Evolutionary conservation across 1,284 basidiomycete genomes (phyloP).

Genomic region (Neolentinus lepideus): DNA sequence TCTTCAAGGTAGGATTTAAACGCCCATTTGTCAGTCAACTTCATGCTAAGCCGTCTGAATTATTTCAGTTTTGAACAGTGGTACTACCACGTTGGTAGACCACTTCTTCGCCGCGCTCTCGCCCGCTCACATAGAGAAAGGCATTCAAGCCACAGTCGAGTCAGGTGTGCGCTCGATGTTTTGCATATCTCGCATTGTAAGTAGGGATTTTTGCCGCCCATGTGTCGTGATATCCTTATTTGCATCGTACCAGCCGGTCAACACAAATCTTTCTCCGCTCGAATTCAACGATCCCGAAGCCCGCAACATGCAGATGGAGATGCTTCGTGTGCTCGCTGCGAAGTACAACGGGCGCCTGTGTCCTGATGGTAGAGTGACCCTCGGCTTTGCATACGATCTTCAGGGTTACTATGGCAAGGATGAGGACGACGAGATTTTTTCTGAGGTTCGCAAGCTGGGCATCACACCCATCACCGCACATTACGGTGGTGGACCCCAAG

Average conservation of each 20-base stretch:
- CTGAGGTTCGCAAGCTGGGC: neutral
- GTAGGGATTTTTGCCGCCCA: constrained; percentile 9
- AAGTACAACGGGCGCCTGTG: constrained; percentile 18
- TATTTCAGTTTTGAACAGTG: constrained; percentile 18
- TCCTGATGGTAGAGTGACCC: constrained; percentile 23
- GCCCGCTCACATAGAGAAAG: constrained; percentile 21
- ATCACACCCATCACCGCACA: constrained; percentile 6
- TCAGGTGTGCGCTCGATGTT: constrained; percentile 23
- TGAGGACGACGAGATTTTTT: constrained; percentile 3
- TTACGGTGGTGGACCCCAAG: constrained; percentile 5
- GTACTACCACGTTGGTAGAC: constrained; percentile 26
- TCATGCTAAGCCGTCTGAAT: neutral
- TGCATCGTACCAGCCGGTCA: neutral
- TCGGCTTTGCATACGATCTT: constrained; percentile 20
- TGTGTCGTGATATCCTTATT: neutral
- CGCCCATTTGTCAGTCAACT: constrained; percentile 19
- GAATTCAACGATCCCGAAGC: constrained; percentile 19
- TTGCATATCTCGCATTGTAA: constrained; percentile 20
- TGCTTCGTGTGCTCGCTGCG: constrained; percentile 19
- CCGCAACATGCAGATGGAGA: constrained; percentile 20
- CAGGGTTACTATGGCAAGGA: constrained; percentile 3
- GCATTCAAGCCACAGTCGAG: constrained; percentile 19
- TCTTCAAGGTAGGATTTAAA: constrained; percentile 19
- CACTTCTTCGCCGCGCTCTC: constrained; percentile 25
- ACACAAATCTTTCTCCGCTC: constrained; percentile 2